Base-by-base conservation (phyloP, 768 basidiomycete species). In the Collybia nuda region DNA sequence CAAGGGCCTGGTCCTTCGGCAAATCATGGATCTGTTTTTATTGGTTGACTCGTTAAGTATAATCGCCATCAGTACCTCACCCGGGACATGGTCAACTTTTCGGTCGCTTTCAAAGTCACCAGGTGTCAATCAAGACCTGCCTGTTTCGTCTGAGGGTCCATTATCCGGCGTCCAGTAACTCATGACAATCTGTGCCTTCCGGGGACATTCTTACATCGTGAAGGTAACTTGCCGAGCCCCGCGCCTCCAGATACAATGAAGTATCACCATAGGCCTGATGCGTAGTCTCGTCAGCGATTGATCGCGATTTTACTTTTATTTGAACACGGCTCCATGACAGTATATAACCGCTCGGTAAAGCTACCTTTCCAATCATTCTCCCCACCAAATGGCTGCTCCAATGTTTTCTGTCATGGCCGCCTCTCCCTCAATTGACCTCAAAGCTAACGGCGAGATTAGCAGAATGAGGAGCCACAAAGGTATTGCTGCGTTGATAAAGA, bases 401-500 rank as follows among this genome's bases (percentile, higher is more conserved):
- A 60, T 61, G 24, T 50, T 60, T 49, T 53, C 65, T 42, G 57
- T 64, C 59, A 48, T 65, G 45, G 36, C 66, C 32, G 49, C 62
- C 40, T 62, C 64, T 42, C 60, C 62, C 53, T 54, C 64, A 7
- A 60, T 72, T 46, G 69, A 74, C 56, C 53, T 71, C 53, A 74
- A 73, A 54, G 69, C 71, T 32, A 74, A 73, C 57, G 73, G 71
- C 46, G 70, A 73, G 64, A 66, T 70, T 42, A 72, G 71, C 51
- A 63, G 71, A 51, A 73, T 74, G 71, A 66, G 73, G 45, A 73
- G 64, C 51, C 73, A 74, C 55, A 74, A 67, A 67, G 73, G 73
- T 72, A 41, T 6, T 12, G 36, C 26, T 21, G 19, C 24, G 8
- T 18, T 9, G 18, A 19, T n/a, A 39, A 3, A 29, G 6, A 17